Base-by-base conservation (phyloP, 2,329 filamentous ascomycete species). In the Cladophialophora psammophila region DNA sequence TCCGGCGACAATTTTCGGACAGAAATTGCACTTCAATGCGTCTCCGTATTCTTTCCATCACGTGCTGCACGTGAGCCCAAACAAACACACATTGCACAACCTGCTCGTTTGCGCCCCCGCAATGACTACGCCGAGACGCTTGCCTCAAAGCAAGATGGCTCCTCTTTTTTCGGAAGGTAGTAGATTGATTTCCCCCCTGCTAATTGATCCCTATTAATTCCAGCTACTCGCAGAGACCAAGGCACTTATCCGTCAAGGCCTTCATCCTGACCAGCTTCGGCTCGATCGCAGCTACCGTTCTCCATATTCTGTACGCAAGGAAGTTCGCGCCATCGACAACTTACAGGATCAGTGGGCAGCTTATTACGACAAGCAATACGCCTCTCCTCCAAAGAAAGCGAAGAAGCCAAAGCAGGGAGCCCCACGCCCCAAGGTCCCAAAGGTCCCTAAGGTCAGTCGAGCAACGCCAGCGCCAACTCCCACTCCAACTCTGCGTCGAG, bases 191-290 rank as follows among this genome's bases (percentile, higher is more conserved):
- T 36, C 12, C 48, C 63, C 64, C 59, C 54, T 64, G 60, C 68
- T 70, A 64, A 70, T 63, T 40, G 40, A 53, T 34, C 55, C 60
- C 45, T 64, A 70, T 63, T 54, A 52, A 48, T 60, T 35, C 45
- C 59, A 61, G n/a, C 55, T 53, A 54, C 35, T 60, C 36, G 42
- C 68, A 69, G 65, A 55, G 32, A 66, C 52, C 66, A 64, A 58
- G 40, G 53, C 48, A 56, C 57, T 67, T 53, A 32, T 68, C 66
- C 59, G 38, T 53, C 32, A 31, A 15, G 65, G 68, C 54, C 35
- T 52, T 5, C 68, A 69, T 35, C 68, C 68, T 60, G 59, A 40
- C 42, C 68, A 70, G 18, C 54, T 67, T 42, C 31, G n/a, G 34
- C 62, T 68, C 36, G 50, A 53, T 32, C 45, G 56, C 40, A 31